Conservation (phyloP, 352 stramenopile species). For the Pythium sukuiense region DNA sequence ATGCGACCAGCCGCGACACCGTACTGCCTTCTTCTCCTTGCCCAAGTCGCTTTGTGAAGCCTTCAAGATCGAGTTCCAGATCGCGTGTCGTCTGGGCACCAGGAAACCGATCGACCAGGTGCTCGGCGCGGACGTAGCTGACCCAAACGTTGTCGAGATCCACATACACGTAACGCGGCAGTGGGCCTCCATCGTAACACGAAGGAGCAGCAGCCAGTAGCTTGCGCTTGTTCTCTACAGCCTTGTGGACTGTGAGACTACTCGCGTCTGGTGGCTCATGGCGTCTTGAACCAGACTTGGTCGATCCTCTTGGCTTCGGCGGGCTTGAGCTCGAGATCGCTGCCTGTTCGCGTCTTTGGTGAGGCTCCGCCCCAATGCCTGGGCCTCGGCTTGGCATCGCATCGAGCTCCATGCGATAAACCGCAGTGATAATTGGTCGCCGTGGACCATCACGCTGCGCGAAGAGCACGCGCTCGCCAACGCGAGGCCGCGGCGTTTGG, state of each 20-base stretch:
- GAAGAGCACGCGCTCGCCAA: constrained; percentile 4
- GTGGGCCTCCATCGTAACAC: background rate
- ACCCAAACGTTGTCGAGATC: constrained; percentile 45
- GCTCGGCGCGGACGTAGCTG: constrained; percentile 28
- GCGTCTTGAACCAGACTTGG: background rate
- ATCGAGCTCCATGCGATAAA: background rate
- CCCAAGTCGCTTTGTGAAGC: constrained; percentile 33
- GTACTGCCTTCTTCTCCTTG: constrained; percentile 5
- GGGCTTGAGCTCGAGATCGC: background rate
- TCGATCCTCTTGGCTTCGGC: background rate
- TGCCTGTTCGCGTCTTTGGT: background rate
- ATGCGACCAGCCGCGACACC: constrained; percentile 24
- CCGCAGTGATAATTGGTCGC: background rate
- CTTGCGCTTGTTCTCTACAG: background rate
- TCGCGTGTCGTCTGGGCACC: constrained; percentile 31
- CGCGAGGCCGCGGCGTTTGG: constrained; percentile 6
- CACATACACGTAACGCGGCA: constrained; percentile 38
- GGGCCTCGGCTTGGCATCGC: background rate
- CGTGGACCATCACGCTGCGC: background rate
- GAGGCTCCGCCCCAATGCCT: too few relatives aligned
- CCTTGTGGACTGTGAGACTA: background rate
- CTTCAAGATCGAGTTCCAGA: constrained; percentile 37
- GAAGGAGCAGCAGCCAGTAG: constrained; percentile 3
- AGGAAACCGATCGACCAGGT: constrained; percentile 30
- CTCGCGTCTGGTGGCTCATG: background rate